Conservation (phyloP, 2,329 filamentous ascomycete species). For the Pyrenochaeta sp. region DNA sequence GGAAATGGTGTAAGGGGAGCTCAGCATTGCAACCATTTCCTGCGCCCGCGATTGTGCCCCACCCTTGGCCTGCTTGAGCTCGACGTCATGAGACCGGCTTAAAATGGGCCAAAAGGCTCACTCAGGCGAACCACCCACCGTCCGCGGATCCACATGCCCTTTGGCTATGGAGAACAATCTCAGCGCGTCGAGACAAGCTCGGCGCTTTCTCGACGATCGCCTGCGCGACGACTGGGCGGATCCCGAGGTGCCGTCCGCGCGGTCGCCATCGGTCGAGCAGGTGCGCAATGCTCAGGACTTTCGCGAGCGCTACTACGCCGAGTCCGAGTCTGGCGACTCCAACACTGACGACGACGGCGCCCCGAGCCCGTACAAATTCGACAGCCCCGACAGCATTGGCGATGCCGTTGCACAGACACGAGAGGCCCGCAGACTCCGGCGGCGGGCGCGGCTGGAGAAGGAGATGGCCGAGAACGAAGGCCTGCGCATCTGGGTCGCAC, state of each 20-base stretch:
- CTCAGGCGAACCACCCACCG: no score
- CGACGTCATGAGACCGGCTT: no score
- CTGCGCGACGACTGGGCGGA: constrained; percentile 57
- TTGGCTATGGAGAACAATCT: constrained; percentile 50
- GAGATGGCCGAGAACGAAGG: constrained; percentile 77
- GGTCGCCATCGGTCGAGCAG: constrained; percentile 45
- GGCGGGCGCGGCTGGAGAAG: constrained; percentile 45
- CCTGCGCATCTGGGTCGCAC: constrained; percentile 76
- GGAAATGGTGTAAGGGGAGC: no score
- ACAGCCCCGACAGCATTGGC: constrained; percentile 55
- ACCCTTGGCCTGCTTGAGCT: no score
- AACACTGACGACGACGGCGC: constrained; percentile 34
- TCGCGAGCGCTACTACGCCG: constrained; percentile 55
- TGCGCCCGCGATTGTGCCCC: no score
- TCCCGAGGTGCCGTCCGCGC: constrained; percentile 40
- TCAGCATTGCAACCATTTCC: no score
- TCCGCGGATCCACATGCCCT: not conserved
- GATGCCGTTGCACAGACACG: constrained; percentile 41
- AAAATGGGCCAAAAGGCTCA: no score
- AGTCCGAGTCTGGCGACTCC: constrained; percentile 33
- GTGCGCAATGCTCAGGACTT: constrained; percentile 45
- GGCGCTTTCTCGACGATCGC: constrained; percentile 50
- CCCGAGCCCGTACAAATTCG: constrained; percentile 50
- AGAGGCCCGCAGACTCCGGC: constrained; percentile 46
- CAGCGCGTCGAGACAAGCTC: constrained; percentile 52